Conservation (phyloP, 257 asterid species). For the Salvia miltiorrhiza region DNA sequence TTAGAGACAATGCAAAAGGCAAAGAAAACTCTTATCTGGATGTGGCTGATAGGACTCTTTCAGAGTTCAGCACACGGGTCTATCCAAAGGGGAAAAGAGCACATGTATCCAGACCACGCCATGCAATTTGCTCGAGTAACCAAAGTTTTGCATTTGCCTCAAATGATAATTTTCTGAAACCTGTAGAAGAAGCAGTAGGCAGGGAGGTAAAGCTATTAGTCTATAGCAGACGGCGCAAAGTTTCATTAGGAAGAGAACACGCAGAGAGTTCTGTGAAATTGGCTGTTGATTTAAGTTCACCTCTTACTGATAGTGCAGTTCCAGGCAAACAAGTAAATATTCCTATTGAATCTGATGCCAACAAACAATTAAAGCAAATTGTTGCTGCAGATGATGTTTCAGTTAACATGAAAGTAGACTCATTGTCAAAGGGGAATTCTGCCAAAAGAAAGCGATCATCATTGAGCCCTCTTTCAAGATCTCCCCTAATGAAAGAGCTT, state of each 20-base stretch:
- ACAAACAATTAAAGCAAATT: slow-evolving; percentile 25
- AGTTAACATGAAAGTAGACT: slow-evolving; percentile 23
- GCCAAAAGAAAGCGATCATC: slow-evolving; percentile 25
- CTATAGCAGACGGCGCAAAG: slow-evolving; percentile 30
- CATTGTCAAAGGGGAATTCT: slow-evolving; percentile 22
- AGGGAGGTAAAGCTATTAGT: slow-evolving; percentile 34
- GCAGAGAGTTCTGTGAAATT: slow-evolving; percentile 19
- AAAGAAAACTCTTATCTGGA: slow-evolving; percentile 17
- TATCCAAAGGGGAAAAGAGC: slow-evolving; percentile 58
- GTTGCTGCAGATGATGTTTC: slow-evolving; percentile 24
- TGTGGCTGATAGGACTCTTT: slow-evolving; percentile 18
- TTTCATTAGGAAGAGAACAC: slow-evolving; percentile 25
- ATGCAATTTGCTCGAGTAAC: slow-evolving; percentile 28
- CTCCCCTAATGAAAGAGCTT: slow-evolving; percentile 69
- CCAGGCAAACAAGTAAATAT: slow-evolving; percentile 18
- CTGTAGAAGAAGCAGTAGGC: slow-evolving; percentile 19
- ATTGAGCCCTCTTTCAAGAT: slow-evolving; percentile 27
- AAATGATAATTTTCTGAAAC: slow-evolving; percentile 31
- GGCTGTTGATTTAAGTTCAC: slow-evolving; percentile 23
- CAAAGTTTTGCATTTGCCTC: slow-evolving; percentile 21
- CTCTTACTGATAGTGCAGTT: slow-evolving; percentile 19
- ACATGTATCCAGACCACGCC: slow-evolving; percentile 17
- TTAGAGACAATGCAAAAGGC: slow-evolving; percentile 15
- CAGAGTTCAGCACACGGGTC: slow-evolving; percentile 39
- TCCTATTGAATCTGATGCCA: slow-evolving; percentile 21